Base-by-base conservation (phyloP, 768 basidiomycete species). In the Phylloporus rhodoxanthus region DNA sequence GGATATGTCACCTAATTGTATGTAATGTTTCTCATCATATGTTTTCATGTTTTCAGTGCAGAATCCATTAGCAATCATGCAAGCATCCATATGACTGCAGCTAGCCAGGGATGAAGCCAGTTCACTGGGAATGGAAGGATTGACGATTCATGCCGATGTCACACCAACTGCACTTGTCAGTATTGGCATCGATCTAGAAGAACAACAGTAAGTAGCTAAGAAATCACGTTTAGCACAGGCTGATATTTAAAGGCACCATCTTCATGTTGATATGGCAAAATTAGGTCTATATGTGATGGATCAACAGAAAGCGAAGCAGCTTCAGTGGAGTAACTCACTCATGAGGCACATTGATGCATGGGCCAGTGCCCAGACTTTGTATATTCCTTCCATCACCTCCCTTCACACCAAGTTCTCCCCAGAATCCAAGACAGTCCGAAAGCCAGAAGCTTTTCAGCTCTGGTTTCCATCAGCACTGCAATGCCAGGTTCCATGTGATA, bases 141-240 rank as follows among this genome's bases (percentile, higher is more conserved):
- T 6, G 2, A 37, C 33, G 5, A 34, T 42, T 33, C 46, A 54
- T 3, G 17, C 45, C 5, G 48, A 63, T 5, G 48, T 63, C 11
- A 47, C 53, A 1, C 51, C 57, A 3, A 54, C 49, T 14, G 19
- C 38, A 8, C 53, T 63, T 4, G 48, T 63, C 7, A 26, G 23
- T 6, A 32, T 30, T 6, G 59, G 52, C 4, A 13, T 56, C 15
- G 59, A 61, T 19, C 36, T 63, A 0, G 62, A 63, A 28, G 60
- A 59, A 1, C 51, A 59, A 37, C 60, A 61, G 60, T 63, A 21
- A 13, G 57, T 49, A 21, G 21, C 17, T 2, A 4, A n/a, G 5
- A 2, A 4, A 8, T 41, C 21, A 25, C 14, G 10, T n/a, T 1
- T 11, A 25, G 19, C 13, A 11, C 5, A 17, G 8, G 4, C 14